These are phyloP conservation scores for Talaromyces sp. DNA, from an alignment of 2,329 filamentous ascomycete species.

Conservation along the genomic window DNA sequence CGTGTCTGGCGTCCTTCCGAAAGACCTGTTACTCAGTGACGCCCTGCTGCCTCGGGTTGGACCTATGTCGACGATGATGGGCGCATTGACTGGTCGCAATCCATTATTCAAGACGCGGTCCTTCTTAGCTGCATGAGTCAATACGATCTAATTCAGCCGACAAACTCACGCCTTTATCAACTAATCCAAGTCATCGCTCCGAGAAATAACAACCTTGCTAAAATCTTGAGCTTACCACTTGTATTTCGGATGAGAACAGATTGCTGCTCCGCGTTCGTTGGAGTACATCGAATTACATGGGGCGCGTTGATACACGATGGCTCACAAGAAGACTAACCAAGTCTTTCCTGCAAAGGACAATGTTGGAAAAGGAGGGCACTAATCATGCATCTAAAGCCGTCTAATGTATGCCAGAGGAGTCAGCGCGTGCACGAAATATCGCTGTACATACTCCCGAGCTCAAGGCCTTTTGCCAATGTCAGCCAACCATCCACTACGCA, in stretches of 20 bases:
- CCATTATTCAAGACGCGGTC: constrained; percentile 4
- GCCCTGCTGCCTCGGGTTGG: neutral
- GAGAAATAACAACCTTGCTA: neutral
- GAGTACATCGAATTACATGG: neutral
- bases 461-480: constrained; percentile 11
- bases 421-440: constrained; percentile 15
- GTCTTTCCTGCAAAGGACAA: neutral
- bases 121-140: constrained; percentile 6
- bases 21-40: neutral
- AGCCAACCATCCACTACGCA: constrained; percentile 7
- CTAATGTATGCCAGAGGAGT: constrained; percentile 16
- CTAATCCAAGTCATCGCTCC: neutral
- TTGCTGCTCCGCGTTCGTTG: neutral
- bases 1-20: neutral
- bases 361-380: constrained; percentile 1
- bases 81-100: constrained; percentile 4
- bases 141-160: constrained; percentile 11
- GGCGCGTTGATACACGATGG: neutral
- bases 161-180: neutral
- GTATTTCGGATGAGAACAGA: neutral
- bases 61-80: neutral
- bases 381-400: constrained; percentile 9
- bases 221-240: neutral
- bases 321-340: neutral
- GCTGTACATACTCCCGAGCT: constrained; percentile 4